A percentile compares a stretch with the other conserved stretches of the same genome.
Conservation (phyloP, 1,284 basidiomycete genomes). For the Pascua sp. region DNA sequence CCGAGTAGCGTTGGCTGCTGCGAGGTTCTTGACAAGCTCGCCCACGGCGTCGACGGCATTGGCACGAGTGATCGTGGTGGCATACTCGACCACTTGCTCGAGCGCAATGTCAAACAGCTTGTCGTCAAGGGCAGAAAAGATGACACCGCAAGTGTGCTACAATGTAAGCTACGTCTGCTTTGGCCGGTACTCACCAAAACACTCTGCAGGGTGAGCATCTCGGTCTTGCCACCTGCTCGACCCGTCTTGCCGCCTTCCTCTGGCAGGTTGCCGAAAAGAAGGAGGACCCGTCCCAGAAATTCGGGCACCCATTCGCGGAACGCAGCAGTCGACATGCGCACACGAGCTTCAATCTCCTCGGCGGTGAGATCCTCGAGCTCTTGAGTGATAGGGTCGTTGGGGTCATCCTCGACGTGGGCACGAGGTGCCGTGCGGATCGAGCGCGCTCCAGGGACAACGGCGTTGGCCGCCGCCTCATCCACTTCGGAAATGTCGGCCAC, state of each 20-base stretch:
- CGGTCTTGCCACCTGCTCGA: slow-evolving; percentile 50
- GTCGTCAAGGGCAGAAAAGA: slow-evolving; percentile 85
- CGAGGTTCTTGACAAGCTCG: slow-evolving; percentile 80
- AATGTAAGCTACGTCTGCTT: too few species aligned
- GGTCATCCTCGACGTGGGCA: slow-evolving; percentile 36
- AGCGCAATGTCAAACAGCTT: slow-evolving; percentile 81
- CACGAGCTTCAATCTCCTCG: slow-evolving; percentile 39
- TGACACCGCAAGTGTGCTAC: slow-evolving; percentile 53
- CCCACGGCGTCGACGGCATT: slow-evolving; percentile 88
- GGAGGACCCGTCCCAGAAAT: slow-evolving; percentile 79
- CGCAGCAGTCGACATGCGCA: slow-evolving; percentile 40
- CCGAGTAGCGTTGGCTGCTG: slow-evolving; percentile 71
- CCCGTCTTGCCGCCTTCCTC: slow-evolving; percentile 60
- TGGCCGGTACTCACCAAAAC: slow-evolving; percentile 8
- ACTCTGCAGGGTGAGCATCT: slow-evolving; percentile 38
- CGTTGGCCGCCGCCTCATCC: slow-evolving; percentile 19
- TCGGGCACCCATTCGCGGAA: slow-evolving; percentile 77
- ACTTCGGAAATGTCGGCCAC: slow-evolving; percentile 53
- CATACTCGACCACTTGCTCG: slow-evolving; percentile 77
- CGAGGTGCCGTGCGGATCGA: slow-evolving; percentile 27
- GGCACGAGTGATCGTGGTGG: slow-evolving; percentile 72
- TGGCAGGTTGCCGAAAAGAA: slow-evolving; percentile 87
- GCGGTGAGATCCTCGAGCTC: slow-evolving; percentile 38
- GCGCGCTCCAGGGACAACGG: slow-evolving; percentile 23
- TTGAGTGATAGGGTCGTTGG: slow-evolving; percentile 35